Percentiles rank a stretch among this genome's conserved stretches.
These are phyloP conservation scores for Fraxinus americana DNA, from an alignment of 257 asterid genomes.

Conservation along the genomic window DNA sequence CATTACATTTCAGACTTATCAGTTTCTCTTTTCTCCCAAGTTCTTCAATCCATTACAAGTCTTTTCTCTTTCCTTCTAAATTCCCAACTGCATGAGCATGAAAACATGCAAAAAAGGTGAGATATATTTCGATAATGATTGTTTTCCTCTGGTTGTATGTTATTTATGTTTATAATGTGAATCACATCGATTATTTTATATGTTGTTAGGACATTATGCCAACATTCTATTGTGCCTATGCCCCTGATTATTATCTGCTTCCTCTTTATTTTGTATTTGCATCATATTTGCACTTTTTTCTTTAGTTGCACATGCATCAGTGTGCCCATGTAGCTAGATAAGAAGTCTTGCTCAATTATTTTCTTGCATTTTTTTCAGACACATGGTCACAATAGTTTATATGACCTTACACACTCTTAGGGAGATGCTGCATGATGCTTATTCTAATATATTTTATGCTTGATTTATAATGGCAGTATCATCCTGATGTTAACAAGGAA, in stretches of 20 bases:
- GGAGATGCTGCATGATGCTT: conserved; percentile 5
- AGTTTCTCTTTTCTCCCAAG: not conserved
- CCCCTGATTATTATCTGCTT: not conserved
- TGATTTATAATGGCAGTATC: conserved; percentile 61
- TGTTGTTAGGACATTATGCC: not conserved
- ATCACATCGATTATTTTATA: not conserved
- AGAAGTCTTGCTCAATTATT: not conserved
- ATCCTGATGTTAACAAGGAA: conserved; percentile 90
- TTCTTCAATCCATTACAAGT: not conserved
- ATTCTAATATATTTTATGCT: conserved; percentile 14
- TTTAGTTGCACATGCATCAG: not conserved
- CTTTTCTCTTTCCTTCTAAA: not conserved
- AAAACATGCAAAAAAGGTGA: not conserved
- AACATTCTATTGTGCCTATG: not conserved
- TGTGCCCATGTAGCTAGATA: not conserved
- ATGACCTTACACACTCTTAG: not conserved
- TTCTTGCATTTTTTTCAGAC: not conserved
- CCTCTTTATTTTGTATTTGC: not conserved
- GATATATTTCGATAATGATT: not conserved
- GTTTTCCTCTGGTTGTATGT: not conserved
- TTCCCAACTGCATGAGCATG: not conserved
- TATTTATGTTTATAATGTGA: not conserved
- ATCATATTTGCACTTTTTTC: not conserved
- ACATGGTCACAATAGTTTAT: not conserved
- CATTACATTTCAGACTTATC: not conserved